A percentile compares a stretch with the other conserved stretches of the same genome.
phyloP scores from a whole-genome alignment of 495 filamentous ascomycete species.

The Penicillium chermesinum region DNA sequence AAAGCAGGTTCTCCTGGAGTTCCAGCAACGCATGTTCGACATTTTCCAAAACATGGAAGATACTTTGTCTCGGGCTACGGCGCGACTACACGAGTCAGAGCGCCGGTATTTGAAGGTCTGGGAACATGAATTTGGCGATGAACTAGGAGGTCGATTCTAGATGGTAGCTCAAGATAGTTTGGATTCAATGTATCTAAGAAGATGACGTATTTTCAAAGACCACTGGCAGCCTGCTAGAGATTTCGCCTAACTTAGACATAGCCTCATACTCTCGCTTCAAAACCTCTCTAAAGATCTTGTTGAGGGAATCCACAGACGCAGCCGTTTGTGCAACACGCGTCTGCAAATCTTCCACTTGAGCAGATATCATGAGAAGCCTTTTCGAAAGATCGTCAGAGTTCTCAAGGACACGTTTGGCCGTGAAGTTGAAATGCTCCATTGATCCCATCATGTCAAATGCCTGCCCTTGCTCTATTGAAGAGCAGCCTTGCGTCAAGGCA shows the following conservation, averaged over 20 bases:
- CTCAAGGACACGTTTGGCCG: too few species aligned
- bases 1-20: conserved; percentile 10
- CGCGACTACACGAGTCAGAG: conserved; percentile 10
- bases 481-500: too few species aligned
- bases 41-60: conserved; percentile 11
- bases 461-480: too few species aligned
- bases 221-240: neutral
- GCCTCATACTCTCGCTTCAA: conserved; percentile 4
- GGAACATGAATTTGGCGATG: conserved; percentile 2
- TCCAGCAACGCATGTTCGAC: conserved; percentile 7
- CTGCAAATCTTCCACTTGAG: neutral
- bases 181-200: neutral
- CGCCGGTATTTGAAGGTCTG: conserved; percentile 8
- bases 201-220: neutral
- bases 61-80: conserved; percentile 2
- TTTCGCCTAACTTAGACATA: conserved; percentile 3
- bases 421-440: too few species aligned
- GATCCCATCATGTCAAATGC: too few species aligned
- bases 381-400: too few species aligned
- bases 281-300: neutral
- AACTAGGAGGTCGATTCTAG: conserved; percentile 2
- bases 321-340: neutral
- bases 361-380: too few species aligned
- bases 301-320: neutral
- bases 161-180: neutral